Conservation (phyloP, 495 filamentous ascomycete genomes). For the Halenospora varia region DNA sequence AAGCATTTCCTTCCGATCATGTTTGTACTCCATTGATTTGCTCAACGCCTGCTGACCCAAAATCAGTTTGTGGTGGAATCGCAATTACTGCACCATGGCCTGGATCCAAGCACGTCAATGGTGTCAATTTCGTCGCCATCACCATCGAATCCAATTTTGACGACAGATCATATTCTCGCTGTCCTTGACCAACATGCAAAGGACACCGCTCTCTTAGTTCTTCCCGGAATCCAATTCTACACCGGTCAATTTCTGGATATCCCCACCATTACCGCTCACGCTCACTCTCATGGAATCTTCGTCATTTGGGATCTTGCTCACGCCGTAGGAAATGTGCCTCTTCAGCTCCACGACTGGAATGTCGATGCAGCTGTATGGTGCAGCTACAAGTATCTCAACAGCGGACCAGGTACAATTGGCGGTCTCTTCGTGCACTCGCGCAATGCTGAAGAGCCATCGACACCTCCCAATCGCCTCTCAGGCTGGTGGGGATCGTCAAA, state of each 20-base stretch:
- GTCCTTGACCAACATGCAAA: conserved; percentile 73
- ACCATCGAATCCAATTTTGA: conserved; percentile 45
- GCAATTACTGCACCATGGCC: conserved; percentile 75
- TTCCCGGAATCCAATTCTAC: conserved; percentile 93
- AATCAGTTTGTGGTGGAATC: conserved; percentile 55
- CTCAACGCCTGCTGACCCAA: not conserved
- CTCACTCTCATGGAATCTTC: conserved; percentile 68
- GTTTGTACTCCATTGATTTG: conserved; percentile 28
- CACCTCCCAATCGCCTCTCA: conserved; percentile 45
- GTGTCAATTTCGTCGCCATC: conserved; percentile 66
- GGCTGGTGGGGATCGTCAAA: conserved; percentile 93
- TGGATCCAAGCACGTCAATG: conserved; percentile 66
- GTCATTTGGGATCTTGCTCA: conserved; percentile 97
- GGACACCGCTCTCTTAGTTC: conserved; percentile 72
- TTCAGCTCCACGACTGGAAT: conserved; percentile 85
- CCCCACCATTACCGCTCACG: conserved; percentile 73
- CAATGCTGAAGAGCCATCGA: conserved; percentile 53
- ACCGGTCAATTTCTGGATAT: conserved; percentile 89
- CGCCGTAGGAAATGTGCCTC: conserved; percentile 84
- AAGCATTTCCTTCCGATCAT: conserved; percentile 94
- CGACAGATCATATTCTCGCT: conserved; percentile 68
- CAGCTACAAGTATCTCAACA: conserved; percentile 94
- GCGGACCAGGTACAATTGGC: conserved; percentile 82
- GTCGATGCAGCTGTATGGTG: conserved; percentile 98
- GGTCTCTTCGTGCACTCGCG: conserved; percentile 83